Percentiles rank a stretch among this genome's conserved stretches.
phyloP scores from a whole-genome alignment of 208 protist genomes.

The Leishmania major region DNA sequence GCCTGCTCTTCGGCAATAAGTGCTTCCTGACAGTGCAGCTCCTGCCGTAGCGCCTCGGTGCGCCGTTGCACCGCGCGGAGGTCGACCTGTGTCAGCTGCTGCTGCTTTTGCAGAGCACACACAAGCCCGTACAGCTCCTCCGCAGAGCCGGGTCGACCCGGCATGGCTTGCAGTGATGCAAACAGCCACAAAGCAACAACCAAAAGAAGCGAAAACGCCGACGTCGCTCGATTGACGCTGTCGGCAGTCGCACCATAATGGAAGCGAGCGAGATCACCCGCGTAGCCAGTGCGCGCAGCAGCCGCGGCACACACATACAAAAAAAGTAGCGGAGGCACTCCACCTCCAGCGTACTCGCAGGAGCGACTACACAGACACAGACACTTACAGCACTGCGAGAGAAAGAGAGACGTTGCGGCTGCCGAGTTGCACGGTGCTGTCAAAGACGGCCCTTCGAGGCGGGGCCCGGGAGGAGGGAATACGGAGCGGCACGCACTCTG shows the following conservation, averaged over 20 bases:
- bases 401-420: background rate
- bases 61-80: conserved; percentile 21
- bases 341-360: background rate
- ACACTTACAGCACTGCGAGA: background rate
- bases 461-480: background rate
- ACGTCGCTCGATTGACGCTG: background rate
- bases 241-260: background rate
- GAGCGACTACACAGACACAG: background rate
- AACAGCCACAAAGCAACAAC: background rate
- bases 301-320: background rate
- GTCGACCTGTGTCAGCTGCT: conserved; percentile 18
- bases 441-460: background rate
- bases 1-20: conserved; percentile 14
- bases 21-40: conserved; percentile 4
- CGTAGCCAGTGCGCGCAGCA: background rate
- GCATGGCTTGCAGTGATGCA: background rate
- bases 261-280: background rate
- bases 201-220: background rate
- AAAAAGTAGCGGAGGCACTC: background rate
- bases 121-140: conserved; percentile 40
- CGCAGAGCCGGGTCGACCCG: conserved; percentile 7
- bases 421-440: background rate
- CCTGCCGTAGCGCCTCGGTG: conserved; percentile 8
- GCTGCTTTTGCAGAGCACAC: conserved; percentile 26
- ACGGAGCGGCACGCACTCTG: background rate